Conservation (phyloP, 371 early-diverging fungal genomes). For the Circinella umbellata region DNA sequence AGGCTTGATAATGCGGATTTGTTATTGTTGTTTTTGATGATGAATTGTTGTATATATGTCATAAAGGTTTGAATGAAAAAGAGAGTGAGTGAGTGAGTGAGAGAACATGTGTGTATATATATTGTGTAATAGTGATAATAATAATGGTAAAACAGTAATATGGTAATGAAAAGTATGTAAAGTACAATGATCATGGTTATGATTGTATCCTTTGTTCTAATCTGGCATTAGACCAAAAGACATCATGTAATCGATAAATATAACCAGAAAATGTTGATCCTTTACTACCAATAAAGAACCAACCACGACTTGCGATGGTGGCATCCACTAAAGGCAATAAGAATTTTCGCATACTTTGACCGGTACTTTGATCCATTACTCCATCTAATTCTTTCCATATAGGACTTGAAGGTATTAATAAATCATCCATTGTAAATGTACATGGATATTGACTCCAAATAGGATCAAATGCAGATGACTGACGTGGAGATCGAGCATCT, state of each 20-base stretch:
- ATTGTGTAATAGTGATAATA: neutral
- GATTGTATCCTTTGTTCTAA: neutral
- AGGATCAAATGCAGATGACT: slow-evolving; percentile 42
- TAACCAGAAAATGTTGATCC: slow-evolving; percentile 39
- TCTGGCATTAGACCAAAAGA: slow-evolving; percentile 29
- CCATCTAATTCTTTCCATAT: slow-evolving; percentile 21
- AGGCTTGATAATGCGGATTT: no score
- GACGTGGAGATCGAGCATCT: slow-evolving; percentile 53
- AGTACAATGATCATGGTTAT: neutral
- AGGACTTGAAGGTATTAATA: slow-evolving; percentile 22
- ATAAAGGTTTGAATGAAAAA: neutral
- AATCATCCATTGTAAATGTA: slow-evolving; percentile 60
- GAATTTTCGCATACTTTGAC: slow-evolving; percentile 26
- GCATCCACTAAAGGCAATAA: slow-evolving; percentile 35
- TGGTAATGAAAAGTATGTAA: neutral
- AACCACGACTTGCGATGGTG: slow-evolving; percentile 32
- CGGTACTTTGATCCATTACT: slow-evolving; percentile 16
- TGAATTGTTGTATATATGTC: neutral
- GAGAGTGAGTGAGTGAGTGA: neutral
- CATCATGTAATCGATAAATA: slow-evolving; percentile 34
- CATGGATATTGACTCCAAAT: slow-evolving; percentile 58
- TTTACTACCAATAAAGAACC: slow-evolving; percentile 38
- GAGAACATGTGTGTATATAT: neutral
- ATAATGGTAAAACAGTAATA: no score
- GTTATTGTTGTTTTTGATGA: neutral